Conservation (phyloP, 306 rosid species). For the Begonia loranthoides region DNA sequence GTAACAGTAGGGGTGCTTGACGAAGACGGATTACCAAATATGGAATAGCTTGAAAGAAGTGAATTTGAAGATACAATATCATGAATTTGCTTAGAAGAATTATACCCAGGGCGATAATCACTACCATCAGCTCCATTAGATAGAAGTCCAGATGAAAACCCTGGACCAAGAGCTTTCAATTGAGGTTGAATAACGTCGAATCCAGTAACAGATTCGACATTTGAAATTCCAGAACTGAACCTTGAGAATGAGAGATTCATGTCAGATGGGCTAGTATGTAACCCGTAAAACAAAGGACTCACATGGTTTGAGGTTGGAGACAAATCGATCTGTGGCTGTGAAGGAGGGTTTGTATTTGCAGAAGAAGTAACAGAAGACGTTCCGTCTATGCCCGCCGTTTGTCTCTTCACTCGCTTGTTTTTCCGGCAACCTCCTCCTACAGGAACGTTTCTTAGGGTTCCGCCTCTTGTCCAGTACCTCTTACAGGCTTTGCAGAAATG, state of each 20-base stretch:
- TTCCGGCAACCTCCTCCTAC: constrained; percentile 87
- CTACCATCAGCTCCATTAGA: constrained; percentile 6
- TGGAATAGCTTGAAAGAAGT: constrained; percentile 36
- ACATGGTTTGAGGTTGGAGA: constrained; percentile 22
- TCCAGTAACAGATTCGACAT: constrained; percentile 18
- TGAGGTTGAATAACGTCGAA: constrained; percentile 31
- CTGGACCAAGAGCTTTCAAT: constrained; percentile 25
- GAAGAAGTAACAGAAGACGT: constrained; percentile 19
- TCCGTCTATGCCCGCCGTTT: neutral
- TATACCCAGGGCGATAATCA: constrained; percentile 27
- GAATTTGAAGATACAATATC: constrained; percentile 15
- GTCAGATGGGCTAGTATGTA: constrained; percentile 27
- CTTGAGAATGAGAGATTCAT: constrained; percentile 34
- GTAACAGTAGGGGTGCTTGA: neutral
- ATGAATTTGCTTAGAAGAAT: constrained; percentile 15
- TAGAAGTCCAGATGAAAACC: constrained; percentile 29
- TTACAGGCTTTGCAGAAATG: constrained; percentile 98
- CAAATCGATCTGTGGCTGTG: constrained; percentile 30
- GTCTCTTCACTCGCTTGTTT: constrained; percentile 66
- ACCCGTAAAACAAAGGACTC: constrained; percentile 42
- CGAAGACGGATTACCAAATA: constrained; percentile 26
- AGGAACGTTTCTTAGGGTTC: constrained; percentile 83
- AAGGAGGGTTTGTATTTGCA: constrained; percentile 15
- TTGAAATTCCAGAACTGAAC: constrained; percentile 15
- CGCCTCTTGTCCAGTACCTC: constrained; percentile 94